phyloP scores from a whole-genome alignment of 2,329 filamentous ascomycete species.

The Pochonia chlamydosporia region DNA sequence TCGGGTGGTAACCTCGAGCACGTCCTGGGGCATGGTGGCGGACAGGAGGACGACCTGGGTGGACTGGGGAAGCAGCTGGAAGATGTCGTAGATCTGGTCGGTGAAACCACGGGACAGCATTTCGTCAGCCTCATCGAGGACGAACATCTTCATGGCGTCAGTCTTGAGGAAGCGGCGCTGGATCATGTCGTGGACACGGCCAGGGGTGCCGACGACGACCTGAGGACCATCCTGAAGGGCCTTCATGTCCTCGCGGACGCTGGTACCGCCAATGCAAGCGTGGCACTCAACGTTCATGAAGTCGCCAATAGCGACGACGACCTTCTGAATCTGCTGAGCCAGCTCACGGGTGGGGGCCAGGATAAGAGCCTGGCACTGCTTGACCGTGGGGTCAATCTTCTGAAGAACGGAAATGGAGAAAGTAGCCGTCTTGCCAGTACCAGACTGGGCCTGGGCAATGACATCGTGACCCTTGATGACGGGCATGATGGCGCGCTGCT shows the following conservation, averaged over 20 bases:
- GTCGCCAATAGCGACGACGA: slow-evolving; percentile 96
- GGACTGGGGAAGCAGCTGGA: slow-evolving; percentile 95
- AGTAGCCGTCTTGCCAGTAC: slow-evolving; percentile 98
- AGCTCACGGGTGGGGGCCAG: slow-evolving; percentile 97
- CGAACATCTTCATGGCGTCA: slow-evolving; percentile 99
- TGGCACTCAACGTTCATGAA: slow-evolving; percentile 99
- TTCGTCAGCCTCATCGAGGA: slow-evolving; percentile 98
- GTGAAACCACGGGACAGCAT: slow-evolving; percentile 99
- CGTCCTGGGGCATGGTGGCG: slow-evolving; percentile 98
- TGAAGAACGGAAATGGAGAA: slow-evolving; percentile 99
- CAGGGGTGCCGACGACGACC: slow-evolving; percentile 95
- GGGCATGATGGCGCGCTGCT: slow-evolving; percentile 99
- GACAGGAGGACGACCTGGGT: slow-evolving; percentile 98
- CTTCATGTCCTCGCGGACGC: slow-evolving; percentile 98
- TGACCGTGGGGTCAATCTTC: slow-evolving; percentile 93
- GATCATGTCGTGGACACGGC: slow-evolving; percentile 99
- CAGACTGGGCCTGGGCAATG: slow-evolving; percentile 98
- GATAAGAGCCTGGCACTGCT: slow-evolving; percentile 97
- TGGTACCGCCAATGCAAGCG: slow-evolving; percentile 98
- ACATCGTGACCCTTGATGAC: slow-evolving; percentile 99
- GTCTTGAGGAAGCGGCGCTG: slow-evolving; percentile 96
- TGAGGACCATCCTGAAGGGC: slow-evolving; percentile 92
- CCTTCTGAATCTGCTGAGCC: slow-evolving; percentile 99
- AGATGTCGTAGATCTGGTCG: slow-evolving; percentile 99
- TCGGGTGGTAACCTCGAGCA: slow-evolving; percentile 98